A percentile compares a stretch with the other conserved stretches of the same genome.
These are phyloP conservation scores for Xylaria sp. DNA, from an alignment of 495 filamentous ascomycete genomes.

Conservation along the genomic window DNA sequence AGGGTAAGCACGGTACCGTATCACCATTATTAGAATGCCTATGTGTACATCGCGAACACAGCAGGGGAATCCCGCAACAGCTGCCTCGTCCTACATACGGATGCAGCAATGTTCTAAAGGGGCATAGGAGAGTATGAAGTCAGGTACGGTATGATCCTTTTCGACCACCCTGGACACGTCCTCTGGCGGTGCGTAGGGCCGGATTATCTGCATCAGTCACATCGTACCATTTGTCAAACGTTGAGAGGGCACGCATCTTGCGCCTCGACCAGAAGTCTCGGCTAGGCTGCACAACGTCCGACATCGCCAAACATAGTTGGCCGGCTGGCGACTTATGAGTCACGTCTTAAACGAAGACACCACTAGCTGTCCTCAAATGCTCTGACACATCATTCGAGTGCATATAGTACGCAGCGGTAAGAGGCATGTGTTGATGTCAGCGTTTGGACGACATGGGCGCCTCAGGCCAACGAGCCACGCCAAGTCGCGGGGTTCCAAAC, in stretches of 20 bases:
- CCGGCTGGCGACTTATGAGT: not conserved
- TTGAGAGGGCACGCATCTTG: not conserved
- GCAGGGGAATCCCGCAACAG: not conserved
- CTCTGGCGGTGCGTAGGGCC: not conserved
- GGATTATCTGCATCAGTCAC: not conserved
- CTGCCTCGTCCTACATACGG: not conserved
- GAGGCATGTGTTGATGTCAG: conserved; percentile 4
- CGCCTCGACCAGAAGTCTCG: not conserved
- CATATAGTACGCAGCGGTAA: not conserved
- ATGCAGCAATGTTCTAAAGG: not conserved
- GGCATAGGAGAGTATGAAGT: not conserved
- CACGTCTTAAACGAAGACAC: not conserved
- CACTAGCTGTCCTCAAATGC: not conserved
- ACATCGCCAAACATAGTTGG: not conserved
- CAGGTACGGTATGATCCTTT: not conserved
- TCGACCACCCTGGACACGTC: not conserved
- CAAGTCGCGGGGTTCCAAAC: not conserved
- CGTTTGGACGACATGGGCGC: not conserved
- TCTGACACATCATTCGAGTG: conserved; percentile 1
- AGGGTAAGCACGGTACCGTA: not conserved
- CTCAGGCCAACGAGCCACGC: not conserved
- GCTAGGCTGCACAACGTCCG: not conserved
- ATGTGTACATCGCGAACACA: too few relatives aligned
- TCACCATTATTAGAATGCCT: not conserved
- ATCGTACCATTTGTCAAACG: not conserved